Percentiles rank a stretch among this genome's conserved stretches.
These are phyloP conservation scores for Geosmithia putterillii DNA, from an alignment of 2,329 filamentous ascomycete species.

Conservation along the genomic window DNA sequence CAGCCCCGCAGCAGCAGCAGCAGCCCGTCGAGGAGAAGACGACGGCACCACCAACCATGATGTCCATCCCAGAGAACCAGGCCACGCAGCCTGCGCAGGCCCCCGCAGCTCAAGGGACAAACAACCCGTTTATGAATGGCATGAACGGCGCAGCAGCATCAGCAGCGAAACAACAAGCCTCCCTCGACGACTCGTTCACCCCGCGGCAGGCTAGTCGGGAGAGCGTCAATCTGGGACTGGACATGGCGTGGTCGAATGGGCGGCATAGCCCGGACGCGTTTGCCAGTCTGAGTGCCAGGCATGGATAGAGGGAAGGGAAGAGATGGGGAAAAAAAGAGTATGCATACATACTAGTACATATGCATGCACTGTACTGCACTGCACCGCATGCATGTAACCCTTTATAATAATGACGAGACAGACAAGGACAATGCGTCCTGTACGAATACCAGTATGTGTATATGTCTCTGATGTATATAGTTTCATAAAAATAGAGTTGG, in stretches of 20 bases:
- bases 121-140: constrained; percentile 39
- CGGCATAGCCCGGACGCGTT: constrained; percentile 73
- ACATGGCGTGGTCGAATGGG: constrained; percentile 54
- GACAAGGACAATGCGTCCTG: too few relatives aligned
- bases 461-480: too few relatives aligned
- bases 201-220: constrained; percentile 43
- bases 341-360: too few relatives aligned
- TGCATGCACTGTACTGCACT: too few relatives aligned
- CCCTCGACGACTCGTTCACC: constrained; percentile 5
- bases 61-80: constrained; percentile 16
- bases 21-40: constrained; percentile 14
- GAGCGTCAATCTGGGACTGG: constrained; percentile 54
- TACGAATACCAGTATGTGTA: too few relatives aligned
- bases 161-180: constrained; percentile 26
- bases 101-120: constrained; percentile 28
- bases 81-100: constrained; percentile 6
- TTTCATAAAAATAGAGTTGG: too few relatives aligned
- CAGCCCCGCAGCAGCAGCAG: constrained; percentile 29
- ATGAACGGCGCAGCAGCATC: constrained; percentile 4
- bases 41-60: constrained; percentile 11
- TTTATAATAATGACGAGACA: too few relatives aligned
- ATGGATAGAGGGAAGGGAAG: constrained; percentile 19
- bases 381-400: too few relatives aligned
- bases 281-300: constrained; percentile 57
- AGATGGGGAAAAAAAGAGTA: too few relatives aligned